phyloP scores from a whole-genome alignment of 1,284 basidiomycete genomes.

The Pterulicium gracile region DNA sequence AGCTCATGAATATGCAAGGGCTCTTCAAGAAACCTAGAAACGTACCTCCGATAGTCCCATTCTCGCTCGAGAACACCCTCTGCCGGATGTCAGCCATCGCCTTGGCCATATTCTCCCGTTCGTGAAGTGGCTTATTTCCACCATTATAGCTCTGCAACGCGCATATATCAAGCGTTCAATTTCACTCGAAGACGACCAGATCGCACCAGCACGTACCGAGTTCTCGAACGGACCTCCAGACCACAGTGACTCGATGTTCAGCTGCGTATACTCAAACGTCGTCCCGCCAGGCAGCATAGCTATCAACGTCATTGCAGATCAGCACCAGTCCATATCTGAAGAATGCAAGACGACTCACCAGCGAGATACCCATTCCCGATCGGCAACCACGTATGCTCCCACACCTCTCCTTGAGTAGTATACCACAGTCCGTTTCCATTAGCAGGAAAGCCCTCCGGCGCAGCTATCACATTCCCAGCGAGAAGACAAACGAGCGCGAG shows the following conservation, averaged over 20 bases:
- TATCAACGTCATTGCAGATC: slow-evolving; percentile 15
- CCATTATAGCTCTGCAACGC: slow-evolving; percentile 53
- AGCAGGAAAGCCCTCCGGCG: slow-evolving; percentile 46
- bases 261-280: slow-evolving; percentile 43
- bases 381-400: slow-evolving; percentile 52
- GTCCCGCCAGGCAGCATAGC: slow-evolving; percentile 60
- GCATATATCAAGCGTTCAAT: slow-evolving; percentile 1
- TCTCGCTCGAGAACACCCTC: slow-evolving; percentile 44
- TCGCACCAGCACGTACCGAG: slow-evolving; percentile 24
- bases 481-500: too few relatives aligned
- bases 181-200: background rate
- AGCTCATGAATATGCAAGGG: background rate
- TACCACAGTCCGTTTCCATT: slow-evolving; percentile 73
- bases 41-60: slow-evolving; percentile 50
- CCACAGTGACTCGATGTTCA: slow-evolving; percentile 71
- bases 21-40: slow-evolving; percentile 6
- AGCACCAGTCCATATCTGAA: background rate
- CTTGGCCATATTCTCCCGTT: slow-evolving; percentile 31
- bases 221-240: slow-evolving; percentile 63
- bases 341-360: slow-evolving; percentile 27
- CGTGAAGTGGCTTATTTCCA: slow-evolving; percentile 45
- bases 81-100: slow-evolving; percentile 44
- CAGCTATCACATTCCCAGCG: slow-evolving; percentile 9
- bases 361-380: slow-evolving; percentile 67
- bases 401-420: slow-evolving; percentile 35